phyloP scores from a whole-genome alignment of 306 rosid genomes.

The Glycine tomentella region DNA sequence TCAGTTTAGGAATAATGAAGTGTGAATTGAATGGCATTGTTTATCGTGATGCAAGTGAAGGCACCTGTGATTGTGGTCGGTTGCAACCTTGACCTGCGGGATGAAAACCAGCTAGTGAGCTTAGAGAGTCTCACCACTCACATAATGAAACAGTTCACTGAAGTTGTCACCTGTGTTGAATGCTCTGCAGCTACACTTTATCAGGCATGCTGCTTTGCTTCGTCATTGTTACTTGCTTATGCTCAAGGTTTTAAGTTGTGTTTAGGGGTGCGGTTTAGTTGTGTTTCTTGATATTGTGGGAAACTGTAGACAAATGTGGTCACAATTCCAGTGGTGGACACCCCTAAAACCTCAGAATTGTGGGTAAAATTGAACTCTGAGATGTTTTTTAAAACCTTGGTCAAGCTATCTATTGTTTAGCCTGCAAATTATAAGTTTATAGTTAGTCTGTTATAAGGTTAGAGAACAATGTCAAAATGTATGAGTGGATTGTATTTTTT shows the following conservation, averaged over 20 bases:
- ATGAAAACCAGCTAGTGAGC: slow-evolving; percentile 43
- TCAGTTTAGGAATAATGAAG: neutral
- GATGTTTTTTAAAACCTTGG: neutral
- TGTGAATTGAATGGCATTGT: neutral
- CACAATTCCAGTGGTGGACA: too few species aligned
- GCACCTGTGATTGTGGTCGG: slow-evolving; percentile 50
- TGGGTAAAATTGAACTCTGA: too few species aligned
- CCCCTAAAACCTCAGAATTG: too few species aligned
- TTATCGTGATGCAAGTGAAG: slow-evolving; percentile 53
- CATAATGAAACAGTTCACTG: slow-evolving; percentile 44
- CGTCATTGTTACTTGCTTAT: slow-evolving; percentile 15
- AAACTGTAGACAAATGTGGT: neutral
- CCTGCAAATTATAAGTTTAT: slow-evolving; percentile 1
- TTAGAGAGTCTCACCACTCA: slow-evolving; percentile 49
- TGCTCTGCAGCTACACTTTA: slow-evolving; percentile 56
- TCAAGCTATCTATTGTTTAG: slow-evolving; percentile 29
- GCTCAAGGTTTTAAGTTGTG: neutral
- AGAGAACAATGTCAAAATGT: slow-evolving; percentile 17
- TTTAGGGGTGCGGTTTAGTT: neutral
- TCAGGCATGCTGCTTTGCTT: slow-evolving; percentile 47
- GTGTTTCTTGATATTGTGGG: neutral
- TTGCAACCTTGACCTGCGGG: slow-evolving; percentile 49
- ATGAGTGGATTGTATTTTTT: neutral
- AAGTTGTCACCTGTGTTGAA: slow-evolving; percentile 54
- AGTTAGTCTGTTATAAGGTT: neutral